phyloP scores from a whole-genome alignment of 345 rosid genomes.

The Citrus reticulata region DNA sequence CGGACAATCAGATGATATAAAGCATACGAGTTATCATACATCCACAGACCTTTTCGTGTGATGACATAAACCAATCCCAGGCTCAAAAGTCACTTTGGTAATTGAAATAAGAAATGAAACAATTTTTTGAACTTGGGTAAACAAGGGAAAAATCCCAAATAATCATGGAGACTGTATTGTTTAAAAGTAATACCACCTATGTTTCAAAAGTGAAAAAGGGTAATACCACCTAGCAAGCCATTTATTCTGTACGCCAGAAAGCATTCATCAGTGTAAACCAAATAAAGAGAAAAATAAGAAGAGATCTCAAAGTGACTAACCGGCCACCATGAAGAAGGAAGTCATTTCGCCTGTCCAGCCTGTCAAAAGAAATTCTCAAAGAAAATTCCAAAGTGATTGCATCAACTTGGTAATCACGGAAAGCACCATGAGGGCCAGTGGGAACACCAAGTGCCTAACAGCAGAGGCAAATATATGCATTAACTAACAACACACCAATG shows the following conservation, averaged over 20 bases:
- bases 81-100: neutral
- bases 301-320: slow-evolving; percentile 36
- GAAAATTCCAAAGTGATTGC: slow-evolving; percentile 87
- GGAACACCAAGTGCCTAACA: slow-evolving; percentile 89
- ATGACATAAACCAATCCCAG: neutral
- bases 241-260: neutral
- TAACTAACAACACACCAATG: slow-evolving; percentile 6
- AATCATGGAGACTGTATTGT: neutral
- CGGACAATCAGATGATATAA: neutral
- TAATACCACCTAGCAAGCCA: neutral
- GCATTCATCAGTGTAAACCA: neutral
- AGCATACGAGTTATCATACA: neutral
- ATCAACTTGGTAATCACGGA: slow-evolving; percentile 93
- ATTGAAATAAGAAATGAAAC: neutral
- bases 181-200: neutral
- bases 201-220: neutral
- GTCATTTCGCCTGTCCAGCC: slow-evolving; percentile 51
- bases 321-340: slow-evolving; percentile 70
- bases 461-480: slow-evolving; percentile 2
- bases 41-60: neutral
- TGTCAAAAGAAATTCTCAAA: slow-evolving; percentile 44
- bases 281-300: slow-evolving; percentile 5
- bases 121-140: neutral
- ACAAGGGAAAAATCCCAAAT: neutral
- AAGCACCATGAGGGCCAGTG: slow-evolving; percentile 95